Percentiles rank a stretch among this genome's conserved stretches.
These are phyloP conservation scores for Penicillium sp. DNA, from an alignment of 2,329 filamentous ascomycete genomes.

Conservation along the genomic window DNA sequence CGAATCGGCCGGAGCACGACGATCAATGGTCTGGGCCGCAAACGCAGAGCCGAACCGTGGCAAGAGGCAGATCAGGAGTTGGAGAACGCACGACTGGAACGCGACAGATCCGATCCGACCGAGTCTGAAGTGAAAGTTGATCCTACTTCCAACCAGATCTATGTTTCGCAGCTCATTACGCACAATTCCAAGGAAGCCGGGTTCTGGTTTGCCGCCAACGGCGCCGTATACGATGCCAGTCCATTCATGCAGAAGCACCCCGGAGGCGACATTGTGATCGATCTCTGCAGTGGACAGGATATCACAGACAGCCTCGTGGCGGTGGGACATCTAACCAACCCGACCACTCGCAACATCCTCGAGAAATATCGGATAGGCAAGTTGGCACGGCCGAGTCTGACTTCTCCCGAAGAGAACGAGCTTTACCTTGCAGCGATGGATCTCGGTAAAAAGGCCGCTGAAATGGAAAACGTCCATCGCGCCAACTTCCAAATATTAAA, in stretches of 20 bases:
- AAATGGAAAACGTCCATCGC: not conserved
- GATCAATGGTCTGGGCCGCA: too few relatives aligned
- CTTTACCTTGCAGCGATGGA: not conserved
- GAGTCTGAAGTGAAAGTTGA: not conserved
- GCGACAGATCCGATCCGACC: not conserved
- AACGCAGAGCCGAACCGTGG: not conserved
- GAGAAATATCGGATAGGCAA: not conserved
- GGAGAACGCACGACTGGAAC: not conserved
- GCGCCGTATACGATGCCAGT: not conserved
- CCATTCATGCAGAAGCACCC: not conserved
- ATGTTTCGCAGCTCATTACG: not conserved
- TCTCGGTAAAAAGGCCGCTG: not conserved
- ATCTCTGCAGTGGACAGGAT: not conserved
- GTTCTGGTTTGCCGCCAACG: not conserved
- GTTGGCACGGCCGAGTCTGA: not conserved
- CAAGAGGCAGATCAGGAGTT: not conserved
- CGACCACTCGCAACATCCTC: not conserved
- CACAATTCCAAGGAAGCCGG: not conserved
- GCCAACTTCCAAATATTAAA: not conserved
- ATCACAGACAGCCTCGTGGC: not conserved
- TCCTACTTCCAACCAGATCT: not conserved
- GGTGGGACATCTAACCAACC: not conserved
- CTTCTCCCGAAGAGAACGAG: not conserved
- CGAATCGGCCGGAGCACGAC: too few relatives aligned
- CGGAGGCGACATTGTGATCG: not conserved